Evolutionary conservation across 2,329 filamentous ascomycete species (phyloP).

Genomic region (Orbilia brochopaga): DNA sequence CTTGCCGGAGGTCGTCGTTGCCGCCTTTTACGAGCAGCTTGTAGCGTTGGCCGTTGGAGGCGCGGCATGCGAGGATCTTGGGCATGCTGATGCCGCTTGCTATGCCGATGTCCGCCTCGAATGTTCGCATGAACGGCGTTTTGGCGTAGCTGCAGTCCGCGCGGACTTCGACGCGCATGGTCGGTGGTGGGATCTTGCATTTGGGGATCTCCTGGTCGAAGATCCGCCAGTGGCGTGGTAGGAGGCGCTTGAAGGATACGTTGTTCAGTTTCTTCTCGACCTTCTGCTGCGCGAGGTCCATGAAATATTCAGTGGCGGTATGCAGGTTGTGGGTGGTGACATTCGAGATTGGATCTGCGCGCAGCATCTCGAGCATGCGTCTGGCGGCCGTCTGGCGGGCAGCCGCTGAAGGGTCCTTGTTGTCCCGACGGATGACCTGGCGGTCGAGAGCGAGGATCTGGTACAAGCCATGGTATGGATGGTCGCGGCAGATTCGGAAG

Average conservation of each 20-base stretch:
- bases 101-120: constrained; percentile 79
- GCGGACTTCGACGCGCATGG: constrained; percentile 79
- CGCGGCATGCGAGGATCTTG: constrained; percentile 85
- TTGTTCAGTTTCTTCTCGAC: constrained; percentile 71
- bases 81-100: constrained; percentile 89
- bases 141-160: constrained; percentile 75
- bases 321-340: constrained; percentile 37
- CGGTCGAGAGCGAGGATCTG: constrained; percentile 79
- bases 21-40: constrained; percentile 95
- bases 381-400: constrained; percentile 75
- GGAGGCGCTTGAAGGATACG: constrained; percentile 59
- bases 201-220: constrained; percentile 61
- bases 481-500: constrained; percentile 82
- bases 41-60: constrained; percentile 77
- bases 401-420: constrained; percentile 75
- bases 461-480: constrained; percentile 97
- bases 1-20: constrained; percentile 93
- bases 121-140: constrained; percentile 74
- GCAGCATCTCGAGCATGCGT: constrained; percentile 40
- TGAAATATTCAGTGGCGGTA: constrained; percentile 35
- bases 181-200: constrained; percentile 81
- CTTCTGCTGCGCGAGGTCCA: constrained; percentile 44
- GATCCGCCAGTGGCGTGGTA: constrained; percentile 37
- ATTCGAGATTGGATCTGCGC: constrained; percentile 18
- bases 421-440: constrained; percentile 64